Percentiles rank a stretch among this genome's conserved stretches.
Conservation (phyloP, 208 protist genomes). For the Kentomonas sorsogonicus region DNA sequence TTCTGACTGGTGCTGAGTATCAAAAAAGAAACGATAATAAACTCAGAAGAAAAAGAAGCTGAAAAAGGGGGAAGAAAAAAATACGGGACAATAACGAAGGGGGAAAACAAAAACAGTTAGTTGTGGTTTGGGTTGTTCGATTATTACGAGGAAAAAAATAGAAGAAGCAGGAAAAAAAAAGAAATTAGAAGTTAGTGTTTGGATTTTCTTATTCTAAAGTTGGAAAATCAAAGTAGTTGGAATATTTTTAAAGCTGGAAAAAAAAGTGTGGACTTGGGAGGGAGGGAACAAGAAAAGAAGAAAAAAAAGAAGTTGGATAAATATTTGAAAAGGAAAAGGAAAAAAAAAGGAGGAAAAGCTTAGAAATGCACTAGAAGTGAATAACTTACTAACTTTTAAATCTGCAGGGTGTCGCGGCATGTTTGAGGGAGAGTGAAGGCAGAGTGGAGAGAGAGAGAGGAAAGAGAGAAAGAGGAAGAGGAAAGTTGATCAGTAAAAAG, state of each 20-base stretch:
- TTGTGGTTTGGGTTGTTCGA: neutral
- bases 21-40: slow-evolving; percentile 9
- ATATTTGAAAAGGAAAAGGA: slow-evolving; percentile 10
- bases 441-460: neutral
- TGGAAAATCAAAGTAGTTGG: too few relatives aligned
- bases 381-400: too few relatives aligned
- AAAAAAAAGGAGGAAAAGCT: slow-evolving; percentile 12
- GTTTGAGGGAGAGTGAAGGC: too few relatives aligned
- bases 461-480: neutral
- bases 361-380: too few relatives aligned
- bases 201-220: too few relatives aligned
- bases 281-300: slow-evolving; percentile 8
- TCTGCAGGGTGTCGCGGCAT: too few relatives aligned
- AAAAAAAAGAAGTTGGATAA: slow-evolving; percentile 9
- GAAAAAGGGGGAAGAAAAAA: slow-evolving; percentile 9
- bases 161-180: slow-evolving; percentile 11
- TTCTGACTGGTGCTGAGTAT: neutral
- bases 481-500: too few relatives aligned
- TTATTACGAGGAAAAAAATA: slow-evolving; percentile 13
- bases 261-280: slow-evolving; percentile 5
- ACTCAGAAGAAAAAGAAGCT: slow-evolving; percentile 13
- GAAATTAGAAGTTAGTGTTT: slow-evolving; percentile 1
- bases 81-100: neutral
- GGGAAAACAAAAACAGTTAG: neutral
- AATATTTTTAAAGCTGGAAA: too few relatives aligned